Evolutionary conservation across 208 protist genomes (phyloP), one percentile per base, ranked within the genome.

Genomic region (Trypanosoma melophagium): DNA sequence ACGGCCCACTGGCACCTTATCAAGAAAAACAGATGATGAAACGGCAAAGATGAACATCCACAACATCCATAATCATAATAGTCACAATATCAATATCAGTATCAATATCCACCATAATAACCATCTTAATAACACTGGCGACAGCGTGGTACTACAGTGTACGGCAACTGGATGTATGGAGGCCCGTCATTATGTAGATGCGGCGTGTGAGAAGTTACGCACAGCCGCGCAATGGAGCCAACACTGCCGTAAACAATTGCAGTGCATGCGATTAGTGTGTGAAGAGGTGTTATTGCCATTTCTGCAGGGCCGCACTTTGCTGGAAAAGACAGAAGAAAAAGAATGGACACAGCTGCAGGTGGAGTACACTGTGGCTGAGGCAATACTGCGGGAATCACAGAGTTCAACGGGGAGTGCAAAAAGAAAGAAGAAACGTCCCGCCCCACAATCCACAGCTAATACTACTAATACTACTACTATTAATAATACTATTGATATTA

Each of bases 141-240:
- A 19, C 7, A 51, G 2, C 14, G 25, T 19, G 25, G 31, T 71
- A 16, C 22, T 71, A 50, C 66, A 51, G 10, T 58, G 13, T 25
- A 65, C 49, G 1, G 8, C 45, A 12, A 10, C 45, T 17, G 57
- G 17, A 24, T n/a, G 22, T 31, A 31, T 8, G n/a, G 58, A 58
- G 53, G 69, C 35, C n/a, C 49, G 41, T 17, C 54, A 19, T n/a
- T 25, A 10, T 21, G 28, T 75, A 38, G 50, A 62, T 1, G 52
- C 62, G 17, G 54, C 60, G 28, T 54, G 44, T 31, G 44, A 60
- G 12, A 71, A 60, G 13, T 53, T 71, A 38, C 38, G 56, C 22
- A 22, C 19, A 0, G 50, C 51, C 5, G 50, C 25, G 7, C 38
- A 4, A 3, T 65, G 56, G 57, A 44, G 58, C n/a, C 35, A 31